These are phyloP conservation scores for Pleurotus salmoneostramineus DNA, from an alignment of 768 basidiomycete genomes.

Conservation along the genomic window DNA sequence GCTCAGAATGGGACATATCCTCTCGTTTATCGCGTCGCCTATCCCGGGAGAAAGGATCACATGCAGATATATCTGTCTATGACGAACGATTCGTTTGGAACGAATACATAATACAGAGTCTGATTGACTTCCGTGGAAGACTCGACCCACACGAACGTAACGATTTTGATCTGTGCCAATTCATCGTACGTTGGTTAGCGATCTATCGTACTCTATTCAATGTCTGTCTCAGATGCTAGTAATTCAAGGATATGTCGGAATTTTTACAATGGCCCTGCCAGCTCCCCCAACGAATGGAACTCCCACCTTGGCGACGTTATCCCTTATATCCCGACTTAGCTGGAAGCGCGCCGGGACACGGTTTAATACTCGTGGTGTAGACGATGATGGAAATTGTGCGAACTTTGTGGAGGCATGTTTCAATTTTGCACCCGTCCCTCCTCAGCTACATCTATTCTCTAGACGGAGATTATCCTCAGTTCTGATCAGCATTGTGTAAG, in stretches of 20 bases:
- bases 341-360: conserved; percentile 97
- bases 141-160: conserved; percentile 65
- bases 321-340: conserved; percentile 82
- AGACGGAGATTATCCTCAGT: conserved; percentile 91
- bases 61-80: conserved; percentile 54
- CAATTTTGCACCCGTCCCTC: neutral
- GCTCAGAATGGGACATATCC: conserved; percentile 86
- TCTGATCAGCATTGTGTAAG: conserved; percentile 87
- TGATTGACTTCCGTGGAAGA: conserved; percentile 84
- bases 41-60: conserved; percentile 38
- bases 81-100: conserved; percentile 96
- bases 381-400: conserved; percentile 91
- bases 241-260: conserved; percentile 91
- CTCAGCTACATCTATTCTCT: conserved; percentile 11
- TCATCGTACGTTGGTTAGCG: conserved; percentile 55
- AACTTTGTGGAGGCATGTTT: conserved; percentile 88
- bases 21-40: conserved; percentile 74
- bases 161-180: conserved; percentile 80
- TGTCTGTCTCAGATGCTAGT: conserved; percentile 60
- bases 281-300: conserved; percentile 72
- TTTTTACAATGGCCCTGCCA: conserved; percentile 74
- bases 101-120: conserved; percentile 79
- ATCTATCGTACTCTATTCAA: neutral
- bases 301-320: conserved; percentile 69
- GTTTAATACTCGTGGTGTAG: conserved; percentile 95